Percentiles rank a stretch among this genome's conserved stretches.
Conservation (phyloP, 1,139 yeast genomes). For the Sugiyamaella novakii region DNA sequence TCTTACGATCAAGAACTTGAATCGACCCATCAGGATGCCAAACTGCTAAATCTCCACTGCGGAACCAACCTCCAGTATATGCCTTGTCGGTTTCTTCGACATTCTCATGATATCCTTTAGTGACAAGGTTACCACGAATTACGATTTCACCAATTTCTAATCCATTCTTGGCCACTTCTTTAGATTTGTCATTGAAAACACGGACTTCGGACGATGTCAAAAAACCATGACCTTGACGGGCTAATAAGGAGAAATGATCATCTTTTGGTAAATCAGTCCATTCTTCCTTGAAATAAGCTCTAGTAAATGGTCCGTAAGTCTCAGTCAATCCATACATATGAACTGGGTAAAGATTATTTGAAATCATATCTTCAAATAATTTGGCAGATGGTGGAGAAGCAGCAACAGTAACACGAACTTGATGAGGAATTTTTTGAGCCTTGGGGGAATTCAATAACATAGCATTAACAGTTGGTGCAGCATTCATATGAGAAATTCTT, state of each 20-base stretch:
- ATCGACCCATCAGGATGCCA: slow-evolving; percentile 60
- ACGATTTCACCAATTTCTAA: slow-evolving; percentile 44
- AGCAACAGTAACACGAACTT: slow-evolving; percentile 43
- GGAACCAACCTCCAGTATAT: slow-evolving; percentile 69
- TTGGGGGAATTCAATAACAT: slow-evolving; percentile 41
- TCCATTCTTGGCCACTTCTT: slow-evolving; percentile 51
- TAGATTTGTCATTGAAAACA: slow-evolving; percentile 50
- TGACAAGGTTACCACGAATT: slow-evolving; percentile 51
- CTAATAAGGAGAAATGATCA: slow-evolving; percentile 36
- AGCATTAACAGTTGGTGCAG: slow-evolving; percentile 46
- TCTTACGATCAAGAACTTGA: slow-evolving; percentile 69
- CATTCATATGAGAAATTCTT: slow-evolving; percentile 43
- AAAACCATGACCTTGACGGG: slow-evolving; percentile 44
- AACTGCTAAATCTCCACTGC: slow-evolving; percentile 74
- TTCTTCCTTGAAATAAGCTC: slow-evolving; percentile 40
- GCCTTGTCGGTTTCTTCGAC: slow-evolving; percentile 55
- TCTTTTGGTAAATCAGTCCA: slow-evolving; percentile 39
- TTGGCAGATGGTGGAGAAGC: slow-evolving; percentile 46
- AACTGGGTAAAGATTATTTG: slow-evolving; percentile 42
- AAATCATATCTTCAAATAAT: slow-evolving; percentile 42
- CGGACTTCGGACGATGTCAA: slow-evolving; percentile 45
- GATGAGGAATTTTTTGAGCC: slow-evolving; percentile 37
- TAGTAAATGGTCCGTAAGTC: slow-evolving; percentile 45
- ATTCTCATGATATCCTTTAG: slow-evolving; percentile 62
- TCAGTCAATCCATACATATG: slow-evolving; percentile 79